phyloP scores from a whole-genome alignment of 2,329 filamentous ascomycete genomes.

The Hysterium pulicare region DNA sequence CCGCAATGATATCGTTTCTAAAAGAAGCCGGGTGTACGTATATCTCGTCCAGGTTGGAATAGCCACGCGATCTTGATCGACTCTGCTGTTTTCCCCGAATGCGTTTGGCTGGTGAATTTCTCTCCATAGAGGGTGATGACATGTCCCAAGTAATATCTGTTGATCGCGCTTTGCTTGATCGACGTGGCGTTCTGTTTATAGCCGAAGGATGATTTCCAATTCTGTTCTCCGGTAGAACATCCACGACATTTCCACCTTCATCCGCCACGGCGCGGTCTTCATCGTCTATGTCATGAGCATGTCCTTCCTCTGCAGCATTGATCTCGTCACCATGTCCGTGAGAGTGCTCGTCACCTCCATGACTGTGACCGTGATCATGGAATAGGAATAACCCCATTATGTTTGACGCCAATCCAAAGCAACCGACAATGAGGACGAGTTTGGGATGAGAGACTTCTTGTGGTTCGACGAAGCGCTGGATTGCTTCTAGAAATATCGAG shows the following conservation, averaged over 20 bases:
- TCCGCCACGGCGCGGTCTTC: conserved; percentile 49
- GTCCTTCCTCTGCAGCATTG: conserved; percentile 51
- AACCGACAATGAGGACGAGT: conserved; percentile 87
- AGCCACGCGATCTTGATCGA: conserved; percentile 54
- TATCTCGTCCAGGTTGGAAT: conserved; percentile 62
- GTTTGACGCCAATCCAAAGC: conserved; percentile 80
- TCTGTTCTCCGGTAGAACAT: conserved; percentile 61
- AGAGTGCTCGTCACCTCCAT: conserved; percentile 58
- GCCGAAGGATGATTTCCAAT: conserved; percentile 50
- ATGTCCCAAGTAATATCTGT: conserved; percentile 14
- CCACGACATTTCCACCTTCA: conserved; percentile 56
- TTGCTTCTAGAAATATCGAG: conserved; percentile 92
- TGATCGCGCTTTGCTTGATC: conserved; percentile 11
- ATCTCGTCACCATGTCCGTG: conserved; percentile 38
- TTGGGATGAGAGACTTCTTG: conserved; percentile 81
- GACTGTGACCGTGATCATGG: conserved; percentile 86
- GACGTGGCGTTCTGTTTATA: conserved; percentile 16
- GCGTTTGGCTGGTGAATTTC: conserved; percentile 27
- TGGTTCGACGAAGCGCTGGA: conserved; percentile 87
- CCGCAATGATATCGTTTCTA: conserved; percentile 86
- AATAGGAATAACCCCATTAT: conserved; percentile 85
- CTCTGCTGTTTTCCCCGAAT: conserved; percentile 53
- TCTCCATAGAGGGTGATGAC: conserved; percentile 7
- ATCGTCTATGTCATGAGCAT: conserved; percentile 43
- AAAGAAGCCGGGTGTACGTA: conserved; percentile 88